phyloP scores from a whole-genome alignment of 805 yeast genomes.

The Candida stauntonica region DNA sequence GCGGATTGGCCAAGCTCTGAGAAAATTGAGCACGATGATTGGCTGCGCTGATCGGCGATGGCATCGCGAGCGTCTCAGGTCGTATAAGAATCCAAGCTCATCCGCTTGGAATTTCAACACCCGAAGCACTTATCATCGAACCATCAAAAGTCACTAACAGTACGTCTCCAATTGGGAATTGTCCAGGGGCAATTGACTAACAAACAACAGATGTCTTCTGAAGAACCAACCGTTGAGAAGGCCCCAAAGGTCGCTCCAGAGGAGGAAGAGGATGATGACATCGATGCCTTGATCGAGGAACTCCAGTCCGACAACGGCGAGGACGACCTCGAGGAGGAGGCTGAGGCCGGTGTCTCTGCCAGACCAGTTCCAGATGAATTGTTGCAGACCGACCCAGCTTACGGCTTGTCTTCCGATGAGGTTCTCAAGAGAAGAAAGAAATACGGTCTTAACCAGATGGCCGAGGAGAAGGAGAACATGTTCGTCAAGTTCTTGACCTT shows the following conservation, averaged over 20 bases:
- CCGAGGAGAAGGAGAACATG: conserved; percentile 80
- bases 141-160: too few relatives aligned
- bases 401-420: conserved; percentile 76
- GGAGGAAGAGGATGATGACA: conserved; percentile 62
- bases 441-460: conserved; percentile 87
- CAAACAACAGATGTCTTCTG: conserved; percentile 23
- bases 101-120: too few relatives aligned
- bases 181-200: neutral
- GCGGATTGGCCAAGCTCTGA: too few relatives aligned
- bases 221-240: conserved; percentile 53
- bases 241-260: conserved; percentile 45
- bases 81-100: neutral
- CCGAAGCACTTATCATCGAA: too few relatives aligned
- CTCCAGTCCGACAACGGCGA: conserved; percentile 63
- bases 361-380: conserved; percentile 84
- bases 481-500: conserved; percentile 76
- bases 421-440: conserved; percentile 82
- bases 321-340: conserved; percentile 46
- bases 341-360: conserved; percentile 51
- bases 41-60: neutral
- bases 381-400: conserved; percentile 73
- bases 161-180: neutral
- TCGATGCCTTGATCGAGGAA: conserved; percentile 70
- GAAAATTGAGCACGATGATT: conserved; percentile 7
- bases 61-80: neutral